Base-by-base conservation (phyloP, 1,284 basidiomycete species). In the Phellopilus nigrolimitatus region DNA sequence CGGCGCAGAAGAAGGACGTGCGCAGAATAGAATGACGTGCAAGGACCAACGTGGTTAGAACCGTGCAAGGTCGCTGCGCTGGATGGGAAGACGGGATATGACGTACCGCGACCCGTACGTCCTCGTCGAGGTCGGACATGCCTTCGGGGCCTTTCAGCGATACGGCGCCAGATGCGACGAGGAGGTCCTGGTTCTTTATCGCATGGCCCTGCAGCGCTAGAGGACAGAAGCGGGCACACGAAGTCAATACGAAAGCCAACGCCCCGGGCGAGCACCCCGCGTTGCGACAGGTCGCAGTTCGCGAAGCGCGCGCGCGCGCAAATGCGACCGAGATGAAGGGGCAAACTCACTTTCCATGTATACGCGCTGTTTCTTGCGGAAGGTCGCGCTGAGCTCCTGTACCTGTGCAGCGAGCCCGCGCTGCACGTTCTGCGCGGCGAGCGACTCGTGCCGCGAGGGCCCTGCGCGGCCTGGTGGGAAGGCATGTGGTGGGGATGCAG, bases 331-430 rank as follows among this genome's bases (percentile, higher is more conserved):
- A 46, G 49, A 56, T 42, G 45, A 53, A 46, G 51, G 22, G 19
- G 42, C 13, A 15, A 22, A 80, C 95, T 71, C 64, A 95, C 95
- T 92, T 69, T 95, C 89, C 83, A 99, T 88, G 69, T 99, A 99
- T 27, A 95, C 86, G 51, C 91, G 82, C 70, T 99, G 97, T 72
- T 97, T 97, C 75, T 95, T 97, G 55, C 97, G 79, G 65, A 99
- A 99, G n/a, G 84, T 74, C 17, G 86, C 88, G 61, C 91, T 95
- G 44, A 95, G 74, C 60, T 94, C 91, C 72, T 99, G 97, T 8
- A 98, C 84, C 64, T 93, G 90, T 21, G 91, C 92, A 17, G 97
- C 97, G 33, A 99, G 79, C 9, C 88, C 95, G 27, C 94, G 84
- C 68, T 99, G 95, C n/a, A 97, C 92, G 64, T 99, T 99, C 70